Evolutionary conservation across 2,329 filamentous ascomycete species (phyloP).

Genomic region (Leptosphaerulina australis): DNA sequence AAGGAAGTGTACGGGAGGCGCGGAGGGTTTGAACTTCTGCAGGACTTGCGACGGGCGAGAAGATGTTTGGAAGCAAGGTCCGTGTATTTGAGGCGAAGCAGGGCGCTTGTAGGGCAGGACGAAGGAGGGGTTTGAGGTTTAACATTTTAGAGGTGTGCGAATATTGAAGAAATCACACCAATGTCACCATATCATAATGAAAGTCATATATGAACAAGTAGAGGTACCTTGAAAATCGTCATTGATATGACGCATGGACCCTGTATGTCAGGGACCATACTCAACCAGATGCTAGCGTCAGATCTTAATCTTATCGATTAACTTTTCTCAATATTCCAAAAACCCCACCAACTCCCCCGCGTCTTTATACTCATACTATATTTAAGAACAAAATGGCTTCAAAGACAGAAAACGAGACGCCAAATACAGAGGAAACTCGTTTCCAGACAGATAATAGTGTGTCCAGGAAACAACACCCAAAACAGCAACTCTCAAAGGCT

Average conservation of each 20-base stretch:
- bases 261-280: neutral
- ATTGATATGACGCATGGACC: neutral
- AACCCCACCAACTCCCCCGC: constrained; percentile 8
- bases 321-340: constrained; percentile 4
- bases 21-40: constrained; percentile 66
- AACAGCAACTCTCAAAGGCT: constrained; percentile 57
- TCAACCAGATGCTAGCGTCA: constrained; percentile 5
- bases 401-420: constrained; percentile 16
- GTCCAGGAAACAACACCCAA: constrained; percentile 41
- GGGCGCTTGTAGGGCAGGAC: constrained; percentile 42
- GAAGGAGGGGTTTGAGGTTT: constrained; percentile 43
- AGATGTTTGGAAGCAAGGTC: constrained; percentile 54
- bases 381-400: constrained; percentile 29
- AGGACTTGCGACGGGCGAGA: constrained; percentile 47
- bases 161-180: constrained; percentile 16
- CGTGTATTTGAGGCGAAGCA: constrained; percentile 25
- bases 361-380: constrained; percentile 1
- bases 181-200: constrained; percentile 29
- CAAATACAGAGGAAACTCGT: constrained; percentile 21
- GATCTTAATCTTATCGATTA: constrained; percentile 14
- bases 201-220: neutral
- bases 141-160: constrained; percentile 31
- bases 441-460: constrained; percentile 43
- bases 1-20: constrained; percentile 77
- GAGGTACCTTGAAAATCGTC: neutral